Evolutionary conservation across 129 eudicot species (phyloP), one percentile per base, ranked within the genome.

Genomic region (Pittosporum tobira): DNA sequence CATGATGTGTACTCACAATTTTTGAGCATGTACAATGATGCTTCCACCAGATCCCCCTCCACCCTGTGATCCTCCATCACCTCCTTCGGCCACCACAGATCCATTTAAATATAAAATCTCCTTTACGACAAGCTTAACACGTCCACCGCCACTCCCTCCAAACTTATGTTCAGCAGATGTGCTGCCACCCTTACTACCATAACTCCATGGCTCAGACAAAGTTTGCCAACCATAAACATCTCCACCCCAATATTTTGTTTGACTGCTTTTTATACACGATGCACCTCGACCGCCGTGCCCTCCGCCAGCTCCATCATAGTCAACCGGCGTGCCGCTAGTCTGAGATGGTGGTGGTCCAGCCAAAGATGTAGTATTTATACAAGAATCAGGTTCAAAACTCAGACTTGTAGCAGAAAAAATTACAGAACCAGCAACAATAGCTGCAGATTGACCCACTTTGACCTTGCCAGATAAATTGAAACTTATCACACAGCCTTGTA

Each of bases 1-100:
- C 20, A 67, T 53, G 58, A 48, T 8, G 37, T 69, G 52, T 72
- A 65, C 90, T 74, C 72, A 88, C 96, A 88, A 65, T 80, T 79
- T 88, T 66, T 71, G 62, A 67, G 96, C 79, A 38, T 52, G 73
- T 55, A 88, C 55, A 65, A 84, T 66, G 47, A 88, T 81, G 83
- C 96, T 84, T 63, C 96, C 96, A 61, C 96, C 96, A 34, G 96
- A 88, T 68, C 96, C 96, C 12, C 96, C 96, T 56, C 96, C 96
- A 4, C 94, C 94, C 27, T 70, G 49, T 16, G 60, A 22, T 71
- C 96, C 96, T 27, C 96, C 94, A 76, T 74, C 77, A 29, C 96
- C 96, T 54, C 96, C 96, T 63, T 84, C 81, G 0, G 90, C 96
- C 51, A 78, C 59, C 49, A 88, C 68, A 66, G 96, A 84, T 72